Percentiles rank a stretch among this genome's conserved stretches.
Evolutionary conservation across 2,329 filamentous ascomycete species (phyloP).

Genomic region (Rhynchosporium secalis): DNA sequence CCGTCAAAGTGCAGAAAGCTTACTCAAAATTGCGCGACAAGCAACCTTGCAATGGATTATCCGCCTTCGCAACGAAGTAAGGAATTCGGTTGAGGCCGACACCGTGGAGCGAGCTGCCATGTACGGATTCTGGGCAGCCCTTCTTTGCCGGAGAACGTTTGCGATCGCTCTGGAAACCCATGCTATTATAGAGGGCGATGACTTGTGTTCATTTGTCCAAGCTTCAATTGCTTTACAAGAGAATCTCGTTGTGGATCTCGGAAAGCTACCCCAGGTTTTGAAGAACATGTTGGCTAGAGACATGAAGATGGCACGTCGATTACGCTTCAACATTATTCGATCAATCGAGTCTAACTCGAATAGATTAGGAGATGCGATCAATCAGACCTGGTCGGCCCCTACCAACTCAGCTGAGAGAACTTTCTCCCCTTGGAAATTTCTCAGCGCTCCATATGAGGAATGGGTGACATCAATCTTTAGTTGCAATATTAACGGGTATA

Average conservation of each 20-base stretch:
- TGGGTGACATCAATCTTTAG: slow-evolving; percentile 40
- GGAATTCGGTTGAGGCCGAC: slow-evolving; percentile 42
- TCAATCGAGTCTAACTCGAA: slow-evolving; percentile 40
- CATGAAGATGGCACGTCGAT: slow-evolving; percentile 44
- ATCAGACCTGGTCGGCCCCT: slow-evolving; percentile 46
- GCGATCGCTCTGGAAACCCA: slow-evolving; percentile 24
- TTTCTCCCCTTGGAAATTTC: slow-evolving; percentile 36
- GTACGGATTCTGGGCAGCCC: slow-evolving; percentile 54
- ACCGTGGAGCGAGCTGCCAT: slow-evolving; percentile 43
- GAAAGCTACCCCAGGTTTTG: slow-evolving; percentile 39
- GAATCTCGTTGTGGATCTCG: slow-evolving; percentile 44
- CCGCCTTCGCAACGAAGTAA: slow-evolving; percentile 48
- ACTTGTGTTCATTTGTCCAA: slow-evolving; percentile 41
- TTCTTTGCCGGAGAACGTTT: slow-evolving; percentile 55
- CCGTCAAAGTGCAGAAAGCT: slow-evolving; percentile 15
- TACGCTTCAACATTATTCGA: slow-evolving; percentile 40
- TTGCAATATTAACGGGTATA: slow-evolving; percentile 38
- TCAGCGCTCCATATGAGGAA: slow-evolving; percentile 34
- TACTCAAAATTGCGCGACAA: slow-evolving; percentile 46
- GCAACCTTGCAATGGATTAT: slow-evolving; percentile 52
- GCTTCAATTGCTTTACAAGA: slow-evolving; percentile 49
- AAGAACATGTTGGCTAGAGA: slow-evolving; percentile 48
- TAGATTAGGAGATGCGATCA: slow-evolving; percentile 42
- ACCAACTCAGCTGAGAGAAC: slow-evolving; percentile 26
- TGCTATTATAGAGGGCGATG: slow-evolving; percentile 13